A percentile compares a stretch with the other conserved stretches of the same genome.
phyloP scores from a whole-genome alignment of 805 yeast genomes.

The Kodamaea restingae region DNA sequence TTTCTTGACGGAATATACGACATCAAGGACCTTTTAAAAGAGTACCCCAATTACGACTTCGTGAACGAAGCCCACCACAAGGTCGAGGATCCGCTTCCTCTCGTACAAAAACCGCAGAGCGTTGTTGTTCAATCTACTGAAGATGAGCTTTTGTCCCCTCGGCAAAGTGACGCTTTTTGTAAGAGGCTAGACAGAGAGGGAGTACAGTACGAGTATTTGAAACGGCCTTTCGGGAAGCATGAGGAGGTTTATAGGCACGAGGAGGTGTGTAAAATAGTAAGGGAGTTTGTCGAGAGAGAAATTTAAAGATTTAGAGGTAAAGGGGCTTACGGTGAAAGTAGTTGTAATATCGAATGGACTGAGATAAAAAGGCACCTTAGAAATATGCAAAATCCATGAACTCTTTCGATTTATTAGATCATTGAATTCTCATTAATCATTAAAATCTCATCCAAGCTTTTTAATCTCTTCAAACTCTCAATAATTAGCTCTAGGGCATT shows the following conservation, averaged over 20 bases:
- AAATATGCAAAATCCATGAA: too few species aligned
- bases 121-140: slow-evolving; percentile 54
- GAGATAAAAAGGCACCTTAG: too few species aligned
- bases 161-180: slow-evolving; percentile 38
- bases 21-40: slow-evolving; percentile 45
- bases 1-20: slow-evolving; percentile 71
- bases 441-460: too few species aligned
- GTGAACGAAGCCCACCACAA: slow-evolving; percentile 53
- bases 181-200: slow-evolving; percentile 23
- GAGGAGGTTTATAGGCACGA: slow-evolving; percentile 54
- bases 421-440: too few species aligned
- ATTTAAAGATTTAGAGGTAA: too few species aligned
- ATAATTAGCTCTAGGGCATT: too few species aligned
- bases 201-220: slow-evolving; percentile 9
- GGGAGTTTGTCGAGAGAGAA: background rate
- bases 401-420: too few species aligned
- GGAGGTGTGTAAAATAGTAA: slow-evolving; percentile 29
- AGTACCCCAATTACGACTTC: slow-evolving; percentile 61
- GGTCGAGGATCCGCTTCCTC: slow-evolving; percentile 12
- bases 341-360: too few species aligned
- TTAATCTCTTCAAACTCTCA: too few species aligned
- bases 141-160: slow-evolving; percentile 60
- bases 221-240: slow-evolving; percentile 53
- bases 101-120: slow-evolving; percentile 14
- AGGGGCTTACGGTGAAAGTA: too few species aligned